phyloP scores from a whole-genome alignment of 257 asterid genomes.

The Nicotiana noctiflora region DNA sequence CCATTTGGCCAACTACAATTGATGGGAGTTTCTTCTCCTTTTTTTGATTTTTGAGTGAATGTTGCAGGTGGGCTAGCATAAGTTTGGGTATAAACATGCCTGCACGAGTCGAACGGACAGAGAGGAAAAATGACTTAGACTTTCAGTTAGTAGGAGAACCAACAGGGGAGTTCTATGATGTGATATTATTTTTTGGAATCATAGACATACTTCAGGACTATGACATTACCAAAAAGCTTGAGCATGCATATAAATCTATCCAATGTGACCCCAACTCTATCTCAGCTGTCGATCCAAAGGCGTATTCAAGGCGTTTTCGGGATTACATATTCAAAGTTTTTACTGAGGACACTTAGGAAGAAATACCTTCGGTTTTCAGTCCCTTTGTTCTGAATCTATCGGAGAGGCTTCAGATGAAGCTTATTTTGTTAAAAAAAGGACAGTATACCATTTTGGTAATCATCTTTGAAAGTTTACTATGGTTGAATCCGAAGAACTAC shows the following conservation, averaged over 20 bases:
- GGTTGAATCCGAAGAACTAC: background rate
- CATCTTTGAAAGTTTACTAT: background rate
- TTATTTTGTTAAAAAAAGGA: background rate
- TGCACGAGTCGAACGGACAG: slow-evolving; percentile 28
- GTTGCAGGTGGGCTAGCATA: background rate
- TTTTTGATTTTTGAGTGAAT: background rate
- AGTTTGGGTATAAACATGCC: slow-evolving; percentile 23
- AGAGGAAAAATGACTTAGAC: slow-evolving; percentile 20
- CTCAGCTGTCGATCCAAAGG: slow-evolving; percentile 34
- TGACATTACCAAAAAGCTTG: slow-evolving; percentile 38
- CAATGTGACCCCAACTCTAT: slow-evolving; percentile 35
- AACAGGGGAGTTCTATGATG: slow-evolving; percentile 29
- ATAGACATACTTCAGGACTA: slow-evolving; percentile 34
- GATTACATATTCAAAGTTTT: slow-evolving; percentile 31
- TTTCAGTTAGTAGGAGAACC: slow-evolving; percentile 26
- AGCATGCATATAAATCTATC: slow-evolving; percentile 37
- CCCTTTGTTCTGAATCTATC: background rate
- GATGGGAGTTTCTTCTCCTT: no score
- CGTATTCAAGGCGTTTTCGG: slow-evolving; percentile 35
- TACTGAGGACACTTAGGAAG: slow-evolving; percentile 21
- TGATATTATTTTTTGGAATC: slow-evolving; percentile 26
- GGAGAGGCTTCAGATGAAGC: background rate
- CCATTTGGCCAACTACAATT: no score
- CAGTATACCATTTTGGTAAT: background rate
- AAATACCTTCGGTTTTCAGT: background rate